These are phyloP conservation scores for Aspergillus amoenus DNA, from an alignment of 2,329 filamentous ascomycete species.

Conservation along the genomic window DNA sequence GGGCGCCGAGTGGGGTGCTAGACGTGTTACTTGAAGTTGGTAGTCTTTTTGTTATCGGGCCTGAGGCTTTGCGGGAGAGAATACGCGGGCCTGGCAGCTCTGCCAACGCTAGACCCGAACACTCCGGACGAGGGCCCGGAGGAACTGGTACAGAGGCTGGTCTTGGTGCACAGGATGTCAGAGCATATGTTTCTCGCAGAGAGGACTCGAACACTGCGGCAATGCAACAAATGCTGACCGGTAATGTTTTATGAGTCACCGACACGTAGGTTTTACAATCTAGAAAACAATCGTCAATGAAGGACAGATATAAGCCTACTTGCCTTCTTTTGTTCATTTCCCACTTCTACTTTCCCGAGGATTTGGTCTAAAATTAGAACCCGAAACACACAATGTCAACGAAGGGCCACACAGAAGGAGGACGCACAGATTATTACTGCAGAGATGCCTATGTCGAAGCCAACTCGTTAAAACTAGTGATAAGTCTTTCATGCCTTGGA, in stretches of 20 bases:
- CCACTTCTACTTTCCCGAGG: not conserved
- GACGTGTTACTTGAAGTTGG: slow-evolving; percentile 92
- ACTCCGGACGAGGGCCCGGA: slow-evolving; percentile 40
- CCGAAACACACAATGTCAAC: too few species aligned
- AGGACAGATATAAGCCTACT: not conserved
- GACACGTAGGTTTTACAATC: not conserved
- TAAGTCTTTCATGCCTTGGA: too few species aligned
- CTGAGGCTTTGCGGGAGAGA: slow-evolving; percentile 72
- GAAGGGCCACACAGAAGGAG: too few species aligned
- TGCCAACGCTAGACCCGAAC: slow-evolving; percentile 33
- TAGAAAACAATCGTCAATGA: not conserved
- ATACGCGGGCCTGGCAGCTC: slow-evolving; percentile 56
- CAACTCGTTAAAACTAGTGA: too few species aligned
- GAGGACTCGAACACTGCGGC: slow-evolving; percentile 80
- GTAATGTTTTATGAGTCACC: slow-evolving; percentile 54
- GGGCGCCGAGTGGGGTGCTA: slow-evolving; percentile 56
- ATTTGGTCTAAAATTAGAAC: too few species aligned
- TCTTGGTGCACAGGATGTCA: slow-evolving; percentile 54
- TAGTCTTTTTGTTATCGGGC: slow-evolving; percentile 90
- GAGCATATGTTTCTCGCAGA: slow-evolving; percentile 78
- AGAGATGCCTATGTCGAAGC: too few species aligned
- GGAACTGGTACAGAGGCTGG: slow-evolving; percentile 56
- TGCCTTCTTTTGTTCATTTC: not conserved
- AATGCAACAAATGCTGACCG: slow-evolving; percentile 72
- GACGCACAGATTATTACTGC: too few species aligned